phyloP scores from a whole-genome alignment of 768 basidiomycete species.

The Serendipita sp. region DNA sequence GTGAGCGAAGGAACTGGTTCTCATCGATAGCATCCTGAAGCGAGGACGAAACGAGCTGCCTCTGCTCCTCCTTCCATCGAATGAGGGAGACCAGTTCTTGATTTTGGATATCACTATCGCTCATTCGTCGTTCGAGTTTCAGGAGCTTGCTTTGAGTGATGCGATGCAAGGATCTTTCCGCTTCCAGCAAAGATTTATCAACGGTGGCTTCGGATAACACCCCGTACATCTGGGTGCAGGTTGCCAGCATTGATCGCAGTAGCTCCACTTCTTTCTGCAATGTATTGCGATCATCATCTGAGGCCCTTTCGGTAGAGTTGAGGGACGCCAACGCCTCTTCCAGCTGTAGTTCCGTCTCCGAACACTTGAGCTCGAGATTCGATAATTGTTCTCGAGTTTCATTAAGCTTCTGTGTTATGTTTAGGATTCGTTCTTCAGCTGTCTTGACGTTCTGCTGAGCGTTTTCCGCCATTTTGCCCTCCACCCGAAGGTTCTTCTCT shows the following conservation, averaged over 20 bases:
- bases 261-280: neutral
- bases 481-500: constrained; percentile 33
- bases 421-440: neutral
- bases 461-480: constrained; percentile 26
- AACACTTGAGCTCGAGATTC: neutral
- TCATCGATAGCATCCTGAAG: neutral
- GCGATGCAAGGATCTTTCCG: neutral
- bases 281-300: neutral
- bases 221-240: neutral
- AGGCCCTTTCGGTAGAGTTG: neutral
- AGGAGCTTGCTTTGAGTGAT: neutral
- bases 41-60: neutral
- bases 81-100: neutral
- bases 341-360: neutral
- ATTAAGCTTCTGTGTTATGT: neutral
- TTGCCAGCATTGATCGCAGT: neutral
- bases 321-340: neutral
- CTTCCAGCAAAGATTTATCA: neutral
- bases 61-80: neutral
- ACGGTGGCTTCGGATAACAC: neutral
- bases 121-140: neutral
- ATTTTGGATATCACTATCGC: constrained; percentile 4
- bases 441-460: neutral
- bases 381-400: neutral
- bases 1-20: neutral